Evolutionary conservation across 352 stramenopile species (phyloP).

Genomic region (Pythium aphanidermatum): DNA sequence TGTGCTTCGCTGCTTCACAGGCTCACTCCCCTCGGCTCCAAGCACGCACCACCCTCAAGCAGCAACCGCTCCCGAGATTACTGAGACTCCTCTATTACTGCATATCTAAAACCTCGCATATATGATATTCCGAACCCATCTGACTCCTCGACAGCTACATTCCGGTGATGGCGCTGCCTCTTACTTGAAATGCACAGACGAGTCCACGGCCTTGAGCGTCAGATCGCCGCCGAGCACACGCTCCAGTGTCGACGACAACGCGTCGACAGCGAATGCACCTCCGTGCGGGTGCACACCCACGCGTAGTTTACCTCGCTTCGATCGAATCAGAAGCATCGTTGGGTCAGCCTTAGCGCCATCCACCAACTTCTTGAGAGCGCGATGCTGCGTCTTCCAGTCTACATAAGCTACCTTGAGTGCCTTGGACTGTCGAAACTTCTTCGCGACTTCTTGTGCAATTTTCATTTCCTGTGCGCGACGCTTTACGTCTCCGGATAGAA

Average conservation of each 20-base stretch:
- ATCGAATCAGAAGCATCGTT: constrained; percentile 54
- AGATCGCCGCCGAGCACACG: constrained; percentile 66
- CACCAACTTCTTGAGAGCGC: constrained; percentile 44
- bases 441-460: constrained; percentile 45
- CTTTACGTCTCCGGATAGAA: constrained; percentile 46
- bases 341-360: constrained; percentile 20
- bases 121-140: background rate
- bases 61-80: constrained; percentile 6
- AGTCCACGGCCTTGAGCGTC: constrained; percentile 26
- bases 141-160: too few relatives aligned
- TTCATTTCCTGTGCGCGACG: constrained; percentile 38
- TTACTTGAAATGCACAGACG: constrained; percentile 20
- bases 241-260: constrained; percentile 64
- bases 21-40: constrained; percentile 4
- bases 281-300: constrained; percentile 30
- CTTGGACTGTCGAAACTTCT: constrained; percentile 63
- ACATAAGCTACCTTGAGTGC: constrained; percentile 63
- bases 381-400: constrained; percentile 61
- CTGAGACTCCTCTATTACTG: constrained; percentile 3
- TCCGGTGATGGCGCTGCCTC: too few relatives aligned
- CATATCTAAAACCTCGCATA: background rate
- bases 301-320: constrained; percentile 58
- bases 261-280: constrained; percentile 35
- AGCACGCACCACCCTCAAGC: constrained; percentile 15
- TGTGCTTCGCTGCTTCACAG: constrained; percentile 2